phyloP scores from a whole-genome alignment of 2,329 filamentous ascomycete species.

The Bipolaris sorokiniana region DNA sequence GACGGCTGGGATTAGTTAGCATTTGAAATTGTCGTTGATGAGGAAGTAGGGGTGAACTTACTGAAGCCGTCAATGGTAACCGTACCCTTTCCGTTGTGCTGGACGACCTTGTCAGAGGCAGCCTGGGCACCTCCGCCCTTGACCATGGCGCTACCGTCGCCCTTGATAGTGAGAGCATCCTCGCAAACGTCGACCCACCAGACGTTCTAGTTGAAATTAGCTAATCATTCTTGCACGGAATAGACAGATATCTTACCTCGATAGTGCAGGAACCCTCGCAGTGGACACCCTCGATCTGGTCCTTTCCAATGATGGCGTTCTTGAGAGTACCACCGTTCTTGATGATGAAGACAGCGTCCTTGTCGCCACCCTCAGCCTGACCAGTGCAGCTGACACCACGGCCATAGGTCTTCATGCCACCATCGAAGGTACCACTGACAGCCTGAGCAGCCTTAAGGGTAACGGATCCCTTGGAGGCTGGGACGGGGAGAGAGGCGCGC shows the following conservation, averaged over 20 bases:
- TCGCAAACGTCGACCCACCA: constrained; percentile 54
- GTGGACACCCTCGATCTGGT: constrained; percentile 51
- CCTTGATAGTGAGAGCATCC: constrained; percentile 48
- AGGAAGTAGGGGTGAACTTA: constrained; percentile 28
- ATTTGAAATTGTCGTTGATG: constrained; percentile 48
- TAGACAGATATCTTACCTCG: constrained; percentile 21
- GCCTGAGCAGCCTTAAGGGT: constrained; percentile 33
- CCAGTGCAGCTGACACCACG: constrained; percentile 49
- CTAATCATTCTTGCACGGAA: not conserved
- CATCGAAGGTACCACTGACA: constrained; percentile 40
- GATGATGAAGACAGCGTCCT: constrained; percentile 61
- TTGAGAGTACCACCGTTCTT: constrained; percentile 58
- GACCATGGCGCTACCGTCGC: constrained; percentile 46
- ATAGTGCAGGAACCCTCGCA: constrained; percentile 55
- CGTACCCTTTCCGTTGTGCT: constrained; percentile 52
- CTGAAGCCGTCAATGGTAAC: constrained; percentile 49
- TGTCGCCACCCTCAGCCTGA: constrained; percentile 53
- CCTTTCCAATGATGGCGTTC: constrained; percentile 62
- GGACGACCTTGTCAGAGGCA: constrained; percentile 52
- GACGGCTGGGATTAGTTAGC: constrained; percentile 26
- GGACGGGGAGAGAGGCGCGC: constrained; percentile 41
- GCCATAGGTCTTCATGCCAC: constrained; percentile 45
- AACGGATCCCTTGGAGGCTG: constrained; percentile 41
- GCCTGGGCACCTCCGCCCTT: constrained; percentile 51
- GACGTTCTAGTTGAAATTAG: constrained; percentile 48